Evolutionary conservation across 176 grass and related monocot genomes (phyloP), one percentile per base, ranked within the genome.

Genomic region (Leersia perrieri): DNA sequence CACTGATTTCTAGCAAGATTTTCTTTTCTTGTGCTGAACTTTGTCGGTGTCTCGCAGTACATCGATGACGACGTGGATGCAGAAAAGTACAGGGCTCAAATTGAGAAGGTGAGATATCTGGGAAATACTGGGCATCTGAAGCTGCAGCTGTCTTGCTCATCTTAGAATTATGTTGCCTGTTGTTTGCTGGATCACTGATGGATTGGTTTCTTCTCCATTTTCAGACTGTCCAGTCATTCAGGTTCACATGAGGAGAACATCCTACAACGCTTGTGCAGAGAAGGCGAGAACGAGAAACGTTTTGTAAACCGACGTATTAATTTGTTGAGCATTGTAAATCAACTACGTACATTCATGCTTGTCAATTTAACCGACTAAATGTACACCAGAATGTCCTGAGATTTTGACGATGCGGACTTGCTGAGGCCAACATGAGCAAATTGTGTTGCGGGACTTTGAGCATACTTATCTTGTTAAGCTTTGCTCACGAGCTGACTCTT

Each of bases 221-320:
- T 75, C 86, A 98, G 92, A 75, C 36, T 22, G 78, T 98, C 33
- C 79, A 77, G 33, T 98, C 95, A 10, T 98, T 98, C 90, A 91
- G 58, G 84, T 81, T 94, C 60, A 90, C 80, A 70, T 85, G 85
- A 94, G 49, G 55, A 51, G 5, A 27, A 39, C 44, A 73, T 53
- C 49, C 15, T 18, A 20, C 26, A 6, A 6, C 5, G 20, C 6
- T n/a, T 25, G 16, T 13, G 63, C 40, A 42, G 73, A 36, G 6
- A 51, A 34, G 71, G 18, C 29, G 69, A 15, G 14, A 33, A 47
- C 25, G 9, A 16, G 9, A 42, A 51, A 28, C 32, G 20, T 30
- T 36, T 20, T 77, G 20, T 44, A 53, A 10, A 38, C 61, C 41
- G 28, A 68, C 27, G 14, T 25, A 27, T n/a, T n/a, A n/a, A n/a